These are phyloP conservation scores for Cubamyces lactineus DNA, from an alignment of 768 basidiomycete species.

Conservation along the genomic window DNA sequence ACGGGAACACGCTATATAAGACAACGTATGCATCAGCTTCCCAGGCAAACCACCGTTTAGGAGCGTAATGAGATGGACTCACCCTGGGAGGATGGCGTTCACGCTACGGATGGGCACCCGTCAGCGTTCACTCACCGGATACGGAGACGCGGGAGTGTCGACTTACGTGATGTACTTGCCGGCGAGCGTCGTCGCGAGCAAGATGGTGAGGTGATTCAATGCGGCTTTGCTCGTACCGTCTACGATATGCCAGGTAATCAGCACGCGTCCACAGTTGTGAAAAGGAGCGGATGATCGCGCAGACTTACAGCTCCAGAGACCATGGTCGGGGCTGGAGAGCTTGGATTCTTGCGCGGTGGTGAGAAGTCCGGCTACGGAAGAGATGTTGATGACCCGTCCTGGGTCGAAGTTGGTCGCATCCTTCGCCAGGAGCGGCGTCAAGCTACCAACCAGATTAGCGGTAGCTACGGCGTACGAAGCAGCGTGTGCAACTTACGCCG, in stretches of 20 bases:
- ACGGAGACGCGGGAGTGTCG: neutral
- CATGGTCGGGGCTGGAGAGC: slow-evolving; percentile 57
- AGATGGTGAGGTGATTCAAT: slow-evolving; percentile 79
- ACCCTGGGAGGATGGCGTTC: slow-evolving; percentile 87
- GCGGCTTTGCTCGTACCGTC: slow-evolving; percentile 88
- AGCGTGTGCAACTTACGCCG: slow-evolving; percentile 40
- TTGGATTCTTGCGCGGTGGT: slow-evolving; percentile 50
- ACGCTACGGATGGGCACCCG: slow-evolving; percentile 49
- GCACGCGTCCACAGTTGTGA: neutral
- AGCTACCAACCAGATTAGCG: slow-evolving; percentile 31
- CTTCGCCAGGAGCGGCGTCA: slow-evolving; percentile 68
- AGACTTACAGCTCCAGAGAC: slow-evolving; percentile 79
- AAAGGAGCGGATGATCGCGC: neutral
- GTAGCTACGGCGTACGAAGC: neutral
- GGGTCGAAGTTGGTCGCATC: slow-evolving; percentile 66
- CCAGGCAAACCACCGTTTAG: no score
- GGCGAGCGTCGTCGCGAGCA: slow-evolving; percentile 68
- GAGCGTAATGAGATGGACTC: slow-evolving; percentile 9
- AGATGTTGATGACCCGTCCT: slow-evolving; percentile 81
- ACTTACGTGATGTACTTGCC: slow-evolving; percentile 67
- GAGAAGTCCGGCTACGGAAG: slow-evolving; percentile 64
- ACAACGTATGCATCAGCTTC: slow-evolving; percentile 1
- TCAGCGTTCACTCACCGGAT: neutral
- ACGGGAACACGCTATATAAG: slow-evolving; percentile 64
- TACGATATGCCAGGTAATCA: slow-evolving; percentile 33